Evolutionary conservation across 106 monocot genomes (phyloP).

Genomic region (Gastrodia elata): DNA sequence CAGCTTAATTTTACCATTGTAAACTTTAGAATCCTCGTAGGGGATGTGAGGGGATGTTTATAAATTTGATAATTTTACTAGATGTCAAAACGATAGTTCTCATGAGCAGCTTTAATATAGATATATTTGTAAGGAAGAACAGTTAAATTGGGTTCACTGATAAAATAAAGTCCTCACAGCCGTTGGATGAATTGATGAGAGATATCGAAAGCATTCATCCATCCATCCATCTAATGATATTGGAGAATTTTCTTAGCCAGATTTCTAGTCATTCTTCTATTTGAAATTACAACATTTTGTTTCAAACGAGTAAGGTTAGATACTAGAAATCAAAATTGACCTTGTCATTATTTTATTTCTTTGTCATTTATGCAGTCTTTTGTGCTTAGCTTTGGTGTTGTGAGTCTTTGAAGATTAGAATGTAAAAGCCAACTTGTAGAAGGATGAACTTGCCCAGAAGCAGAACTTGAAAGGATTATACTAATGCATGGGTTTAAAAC

Average conservation of each 20-base stretch:
- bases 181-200: too few species aligned
- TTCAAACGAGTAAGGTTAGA: not conserved
- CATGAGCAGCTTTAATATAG: not conserved
- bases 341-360: not conserved
- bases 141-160: too few species aligned
- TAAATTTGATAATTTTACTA: not conserved
- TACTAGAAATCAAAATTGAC: not conserved
- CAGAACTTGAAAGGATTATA: not conserved
- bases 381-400: not conserved
- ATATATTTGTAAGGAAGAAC: too few species aligned
- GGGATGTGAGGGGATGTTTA: too few species aligned
- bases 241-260: too few species aligned
- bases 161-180: too few species aligned
- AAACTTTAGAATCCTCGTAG: too few species aligned
- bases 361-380: slow-evolving; percentile 3
- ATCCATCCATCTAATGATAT: too few species aligned
- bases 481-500: not conserved
- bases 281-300: not conserved
- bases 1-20: too few species aligned
- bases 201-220: too few species aligned
- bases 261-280: too few species aligned
- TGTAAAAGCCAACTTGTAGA: not conserved
- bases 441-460: not conserved
- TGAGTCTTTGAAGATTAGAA: not conserved
- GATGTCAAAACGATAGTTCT: not conserved